Percentiles rank a stretch among this genome's conserved stretches.
Conservation (phyloP, 352 stramenopile genomes). For the Globisporangium acanthophoron region DNA sequence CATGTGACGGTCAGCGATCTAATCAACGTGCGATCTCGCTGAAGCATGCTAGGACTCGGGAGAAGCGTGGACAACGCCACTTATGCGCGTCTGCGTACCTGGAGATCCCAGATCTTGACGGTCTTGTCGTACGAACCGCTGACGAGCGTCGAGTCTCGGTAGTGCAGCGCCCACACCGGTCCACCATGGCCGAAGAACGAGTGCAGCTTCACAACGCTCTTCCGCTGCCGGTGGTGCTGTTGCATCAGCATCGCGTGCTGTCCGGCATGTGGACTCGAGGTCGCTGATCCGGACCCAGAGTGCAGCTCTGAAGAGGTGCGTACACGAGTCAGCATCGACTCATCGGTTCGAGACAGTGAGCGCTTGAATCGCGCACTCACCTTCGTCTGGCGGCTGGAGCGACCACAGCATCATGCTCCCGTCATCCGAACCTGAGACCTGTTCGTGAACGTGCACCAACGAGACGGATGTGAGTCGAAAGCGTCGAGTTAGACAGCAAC, state of each 20-base stretch:
- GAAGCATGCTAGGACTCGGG: no score
- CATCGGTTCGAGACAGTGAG: neutral
- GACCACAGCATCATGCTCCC: slow-evolving; percentile 32
- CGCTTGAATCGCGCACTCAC: neutral
- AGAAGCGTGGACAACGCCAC: no score
- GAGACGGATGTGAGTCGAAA: no score
- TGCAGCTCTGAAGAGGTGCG: neutral
- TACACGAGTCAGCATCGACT: neutral
- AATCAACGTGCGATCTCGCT: neutral
- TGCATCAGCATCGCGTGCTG: slow-evolving; percentile 10
- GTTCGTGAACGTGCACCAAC: neutral
- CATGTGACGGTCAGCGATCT: neutral
- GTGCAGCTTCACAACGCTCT: slow-evolving; percentile 22
- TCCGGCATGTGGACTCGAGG: neutral
- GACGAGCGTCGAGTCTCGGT: slow-evolving; percentile 14
- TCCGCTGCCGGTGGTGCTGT: slow-evolving; percentile 23
- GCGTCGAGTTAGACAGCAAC: no score
- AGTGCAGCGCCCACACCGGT: slow-evolving; percentile 21
- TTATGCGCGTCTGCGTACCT: slow-evolving; percentile 5
- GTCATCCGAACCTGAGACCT: slow-evolving; percentile 27
- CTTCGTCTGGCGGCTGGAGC: slow-evolving; percentile 15
- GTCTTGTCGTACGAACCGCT: slow-evolving; percentile 36
- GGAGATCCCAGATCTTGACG: slow-evolving; percentile 26
- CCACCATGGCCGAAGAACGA: slow-evolving; percentile 27
- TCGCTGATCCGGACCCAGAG: neutral